Percentiles rank a stretch among this genome's conserved stretches.
Conservation (phyloP, 2,329 filamentous ascomycete species). For the Sarocladium kiliense region DNA sequence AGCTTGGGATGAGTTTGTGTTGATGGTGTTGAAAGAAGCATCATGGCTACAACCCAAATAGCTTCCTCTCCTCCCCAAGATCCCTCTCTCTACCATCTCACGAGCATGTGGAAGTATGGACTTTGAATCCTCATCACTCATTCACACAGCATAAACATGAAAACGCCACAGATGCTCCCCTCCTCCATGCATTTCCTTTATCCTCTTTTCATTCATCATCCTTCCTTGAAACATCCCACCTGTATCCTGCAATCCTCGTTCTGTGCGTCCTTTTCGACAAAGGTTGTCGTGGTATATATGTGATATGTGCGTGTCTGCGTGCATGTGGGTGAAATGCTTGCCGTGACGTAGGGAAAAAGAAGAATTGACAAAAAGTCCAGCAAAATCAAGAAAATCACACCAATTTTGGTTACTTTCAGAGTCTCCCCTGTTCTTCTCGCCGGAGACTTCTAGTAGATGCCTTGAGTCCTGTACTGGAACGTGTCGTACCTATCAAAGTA, state of each 20-base stretch:
- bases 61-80: neutral
- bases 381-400: neutral
- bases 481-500: slow-evolving; percentile 57
- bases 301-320: neutral
- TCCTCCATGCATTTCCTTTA: neutral
- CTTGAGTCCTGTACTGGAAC: slow-evolving; percentile 76
- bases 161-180: slow-evolving; percentile 1
- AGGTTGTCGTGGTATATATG: neutral
- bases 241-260: neutral
- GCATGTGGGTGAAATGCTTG: neutral
- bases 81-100: neutral
- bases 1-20: neutral
- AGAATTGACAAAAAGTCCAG: no score
- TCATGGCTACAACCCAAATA: neutral
- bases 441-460: slow-evolving; percentile 56
- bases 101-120: neutral
- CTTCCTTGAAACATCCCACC: neutral
- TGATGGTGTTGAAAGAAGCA: neutral
- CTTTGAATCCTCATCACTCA: neutral
- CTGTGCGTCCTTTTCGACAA: neutral
- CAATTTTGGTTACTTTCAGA: neutral
- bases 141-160: neutral
- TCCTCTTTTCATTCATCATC: neutral
- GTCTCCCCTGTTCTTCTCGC: neutral
- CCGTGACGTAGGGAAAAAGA: neutral